A percentile compares a stretch with the other conserved stretches of the same genome.
Conservation (phyloP, 2,329 filamentous ascomycete genomes). For the Aspergillus sojae region DNA sequence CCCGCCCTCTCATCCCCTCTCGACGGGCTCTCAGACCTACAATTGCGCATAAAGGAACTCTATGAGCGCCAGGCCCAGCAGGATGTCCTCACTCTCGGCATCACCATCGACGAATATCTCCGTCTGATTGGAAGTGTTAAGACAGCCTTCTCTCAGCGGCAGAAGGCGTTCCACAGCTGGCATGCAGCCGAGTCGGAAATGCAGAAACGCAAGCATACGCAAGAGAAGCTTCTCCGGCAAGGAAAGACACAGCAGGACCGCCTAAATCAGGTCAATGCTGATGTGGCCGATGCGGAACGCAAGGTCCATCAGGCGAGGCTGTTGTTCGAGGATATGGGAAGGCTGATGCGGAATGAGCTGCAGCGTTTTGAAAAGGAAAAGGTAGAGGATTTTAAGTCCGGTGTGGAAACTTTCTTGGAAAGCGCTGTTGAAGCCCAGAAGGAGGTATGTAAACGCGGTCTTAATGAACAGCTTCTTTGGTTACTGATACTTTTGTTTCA, state of each 20-base stretch:
- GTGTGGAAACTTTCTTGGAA: slow-evolving; percentile 95
- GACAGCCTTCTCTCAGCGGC: slow-evolving; percentile 85
- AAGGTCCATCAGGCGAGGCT: slow-evolving; percentile 88
- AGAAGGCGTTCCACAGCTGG: slow-evolving; percentile 96
- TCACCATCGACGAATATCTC: slow-evolving; percentile 98
- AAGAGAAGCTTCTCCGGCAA: slow-evolving; percentile 93
- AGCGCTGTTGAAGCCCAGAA: slow-evolving; percentile 98
- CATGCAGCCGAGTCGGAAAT: slow-evolving; percentile 87
- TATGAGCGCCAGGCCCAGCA: slow-evolving; percentile 97
- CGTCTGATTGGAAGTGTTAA: slow-evolving; percentile 94
- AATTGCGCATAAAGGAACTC: slow-evolving; percentile 89
- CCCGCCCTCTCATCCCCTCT: slow-evolving; percentile 84
- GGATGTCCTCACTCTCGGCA: slow-evolving; percentile 92
- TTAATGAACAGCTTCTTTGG: not conserved
- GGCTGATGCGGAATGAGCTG: slow-evolving; percentile 85
- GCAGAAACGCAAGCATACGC: slow-evolving; percentile 81
- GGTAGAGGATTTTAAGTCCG: slow-evolving; percentile 98
- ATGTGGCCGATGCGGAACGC: slow-evolving; percentile 92
- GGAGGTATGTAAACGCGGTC: slow-evolving; percentile 65
- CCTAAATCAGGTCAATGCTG: slow-evolving; percentile 85
- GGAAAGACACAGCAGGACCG: slow-evolving; percentile 95
- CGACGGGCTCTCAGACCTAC: slow-evolving; percentile 88
- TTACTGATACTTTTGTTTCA: slow-evolving; percentile 48
- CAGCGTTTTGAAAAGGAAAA: slow-evolving; percentile 96
- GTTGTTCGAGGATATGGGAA: slow-evolving; percentile 96